Evolutionary conservation across 2,329 filamentous ascomycete species (phyloP).

Genomic region (Claviceps monticola): DNA sequence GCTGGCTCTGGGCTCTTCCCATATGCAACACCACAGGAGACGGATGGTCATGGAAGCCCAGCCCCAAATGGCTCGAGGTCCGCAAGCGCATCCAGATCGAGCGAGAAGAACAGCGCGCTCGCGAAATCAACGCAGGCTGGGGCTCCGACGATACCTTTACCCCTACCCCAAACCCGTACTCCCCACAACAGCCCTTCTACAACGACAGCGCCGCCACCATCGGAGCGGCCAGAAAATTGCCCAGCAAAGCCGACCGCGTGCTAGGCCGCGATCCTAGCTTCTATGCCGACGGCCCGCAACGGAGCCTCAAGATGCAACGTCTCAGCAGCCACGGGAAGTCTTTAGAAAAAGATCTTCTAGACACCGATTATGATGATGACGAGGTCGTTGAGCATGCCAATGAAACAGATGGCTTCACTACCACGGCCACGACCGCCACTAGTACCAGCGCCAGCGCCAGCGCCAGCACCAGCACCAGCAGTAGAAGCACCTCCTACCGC

Average conservation of each 20-base stretch:
- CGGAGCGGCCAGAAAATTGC: slow-evolving; percentile 21
- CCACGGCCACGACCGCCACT: not conserved
- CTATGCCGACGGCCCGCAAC: slow-evolving; percentile 34
- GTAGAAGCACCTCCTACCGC: slow-evolving; percentile 11
- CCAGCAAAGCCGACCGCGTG: slow-evolving; percentile 44
- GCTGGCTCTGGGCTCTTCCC: slow-evolving; percentile 64
- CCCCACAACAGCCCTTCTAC: slow-evolving; percentile 1
- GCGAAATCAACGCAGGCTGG: slow-evolving; percentile 57
- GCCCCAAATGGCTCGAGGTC: slow-evolving; percentile 60
- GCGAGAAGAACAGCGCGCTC: slow-evolving; percentile 43
- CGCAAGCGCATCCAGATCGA: slow-evolving; percentile 47
- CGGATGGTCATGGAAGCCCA: slow-evolving; percentile 90
- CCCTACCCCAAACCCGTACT: not conserved
- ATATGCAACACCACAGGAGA: slow-evolving; percentile 78
- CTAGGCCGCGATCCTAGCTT: slow-evolving; percentile 42
- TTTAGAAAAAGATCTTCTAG: slow-evolving; percentile 27
- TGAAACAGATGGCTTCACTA: not conserved
- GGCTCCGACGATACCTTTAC: slow-evolving; percentile 23
- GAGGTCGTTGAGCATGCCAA: slow-evolving; percentile 8
- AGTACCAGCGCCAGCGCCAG: slow-evolving; percentile 6
- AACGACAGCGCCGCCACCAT: not conserved
- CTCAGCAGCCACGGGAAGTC: slow-evolving; percentile 32
- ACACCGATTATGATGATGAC: slow-evolving; percentile 22
- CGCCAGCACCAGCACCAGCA: not conserved
- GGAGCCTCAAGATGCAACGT: slow-evolving; percentile 29